Evolutionary conservation across 768 basidiomycete genomes (phyloP), one percentile per base, ranked within the genome.

Genomic region (Boletus rex-veris): DNA sequence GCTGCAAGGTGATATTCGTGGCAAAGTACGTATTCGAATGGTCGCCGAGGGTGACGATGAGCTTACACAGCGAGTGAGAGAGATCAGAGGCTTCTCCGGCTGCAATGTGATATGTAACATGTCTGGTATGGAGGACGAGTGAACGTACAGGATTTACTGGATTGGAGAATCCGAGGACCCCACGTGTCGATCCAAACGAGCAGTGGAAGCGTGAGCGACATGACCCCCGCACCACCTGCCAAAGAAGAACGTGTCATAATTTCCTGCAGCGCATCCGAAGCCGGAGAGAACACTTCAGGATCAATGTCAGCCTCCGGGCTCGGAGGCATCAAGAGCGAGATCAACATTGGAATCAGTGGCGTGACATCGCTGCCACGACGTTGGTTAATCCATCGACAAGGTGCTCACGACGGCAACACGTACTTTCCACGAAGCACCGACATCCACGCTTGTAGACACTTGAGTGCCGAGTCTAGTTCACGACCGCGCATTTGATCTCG

Each of bases 371-470:
- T 91, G 56, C 44, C 45, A 51, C 14, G 31, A 15, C 28, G 18
- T 40, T 53, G 55, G 53, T 48, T 39, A 10, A 28, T 35, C 19
- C 33, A 53, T 45, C 40, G 9, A 36, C 2, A 26, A 28, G 1
- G 28, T 26, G 15, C 5, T 30, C 26, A 50, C 18, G 37, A 42
- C n/a, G 9, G 48, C 9, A 18, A 45, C 30, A 71, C 80, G 59
- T 59, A 92, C 91, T 82, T 83, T 54, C 81, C 78, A 24, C 81
- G 84, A 10, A 95, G 70, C 35, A 80, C 78, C 3, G 77, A 71
- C 61, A 95, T 81, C 94, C 93, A 98, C 3, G 88, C 84, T 64
- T 90, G 84, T 3, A 95, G 73, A 65, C 91, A 93, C 55, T 81
- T 84, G 49, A 94, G 76, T 0, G 90, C 89, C 0, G 90, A 82